Percentiles rank a stretch among this genome's conserved stretches.
phyloP scores from a whole-genome alignment of 805 yeast genomes.

The Grigorovia yakushimaensis region DNA sequence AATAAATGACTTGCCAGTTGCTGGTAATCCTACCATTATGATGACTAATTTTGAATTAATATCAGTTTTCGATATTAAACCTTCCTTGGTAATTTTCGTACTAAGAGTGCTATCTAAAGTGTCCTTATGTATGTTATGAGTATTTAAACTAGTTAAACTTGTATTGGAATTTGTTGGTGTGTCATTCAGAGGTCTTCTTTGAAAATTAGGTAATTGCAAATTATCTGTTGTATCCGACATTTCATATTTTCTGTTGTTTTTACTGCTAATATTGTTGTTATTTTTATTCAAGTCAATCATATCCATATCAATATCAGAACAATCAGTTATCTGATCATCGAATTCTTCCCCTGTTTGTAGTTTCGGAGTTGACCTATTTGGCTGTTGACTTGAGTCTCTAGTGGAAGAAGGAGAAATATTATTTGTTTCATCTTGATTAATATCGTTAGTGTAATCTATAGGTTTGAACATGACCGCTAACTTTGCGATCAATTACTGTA shows the following conservation, averaged over 20 bases:
- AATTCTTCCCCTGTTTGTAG: background rate
- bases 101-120: slow-evolving; percentile 42
- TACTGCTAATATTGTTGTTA: too few species aligned
- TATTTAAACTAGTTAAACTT: slow-evolving; percentile 34
- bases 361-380: background rate
- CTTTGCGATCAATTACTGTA: background rate
- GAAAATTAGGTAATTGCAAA: slow-evolving; percentile 41
- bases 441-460: background rate
- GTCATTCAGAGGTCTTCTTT: slow-evolving; percentile 64
- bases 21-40: slow-evolving; percentile 95
- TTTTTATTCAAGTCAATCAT: background rate
- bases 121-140: slow-evolving; percentile 86
- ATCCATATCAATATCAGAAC: background rate
- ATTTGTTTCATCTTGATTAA: background rate
- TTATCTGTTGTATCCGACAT: background rate
- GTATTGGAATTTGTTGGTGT: slow-evolving; percentile 52
- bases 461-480: background rate
- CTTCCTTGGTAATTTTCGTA: slow-evolving; percentile 70
- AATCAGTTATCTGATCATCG: background rate
- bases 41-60: slow-evolving; percentile 79
- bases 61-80: slow-evolving; percentile 51
- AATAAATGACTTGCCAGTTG: slow-evolving; percentile 88
- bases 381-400: background rate
- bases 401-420: background rate
- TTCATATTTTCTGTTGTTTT: background rate